A percentile compares a stretch with the other conserved stretches of the same genome.
Evolutionary conservation across 78 protist species (phyloP).

Genomic region (Ministeria vibrans): DNA sequence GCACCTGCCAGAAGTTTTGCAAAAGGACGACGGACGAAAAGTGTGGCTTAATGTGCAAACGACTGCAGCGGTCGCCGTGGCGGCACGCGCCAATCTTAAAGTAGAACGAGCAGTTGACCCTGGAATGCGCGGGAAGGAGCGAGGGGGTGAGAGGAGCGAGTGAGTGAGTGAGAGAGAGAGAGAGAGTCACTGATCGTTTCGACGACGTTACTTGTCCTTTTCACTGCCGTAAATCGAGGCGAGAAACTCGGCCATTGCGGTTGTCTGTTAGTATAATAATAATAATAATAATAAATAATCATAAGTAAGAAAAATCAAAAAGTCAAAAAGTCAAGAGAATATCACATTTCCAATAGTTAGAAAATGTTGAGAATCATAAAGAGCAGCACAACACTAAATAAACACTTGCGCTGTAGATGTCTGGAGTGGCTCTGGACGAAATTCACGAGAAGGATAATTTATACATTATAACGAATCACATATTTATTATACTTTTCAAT

Average conservation of each 20-base stretch:
- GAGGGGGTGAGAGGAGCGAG: neutral
- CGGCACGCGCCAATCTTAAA: constrained; percentile 98
- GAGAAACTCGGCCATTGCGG: constrained; percentile 56
- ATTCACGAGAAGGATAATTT: too few relatives aligned
- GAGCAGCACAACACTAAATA: too few relatives aligned
- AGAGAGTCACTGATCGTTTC: neutral
- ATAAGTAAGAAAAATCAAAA: too few relatives aligned
- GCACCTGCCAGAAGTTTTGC: constrained; percentile 76
- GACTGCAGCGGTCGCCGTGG: constrained; percentile 96
- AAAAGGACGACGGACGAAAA: constrained; percentile 81
- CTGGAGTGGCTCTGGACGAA: too few relatives aligned
- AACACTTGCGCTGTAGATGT: too few relatives aligned
- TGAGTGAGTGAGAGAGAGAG: neutral
- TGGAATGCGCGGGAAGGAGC: constrained; percentile 5
- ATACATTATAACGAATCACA: too few relatives aligned
- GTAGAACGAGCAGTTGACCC: constrained; percentile 95
- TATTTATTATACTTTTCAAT: too few relatives aligned
- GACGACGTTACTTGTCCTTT: constrained; percentile 51
- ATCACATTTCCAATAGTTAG: too few relatives aligned
- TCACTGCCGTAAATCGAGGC: constrained; percentile 67
- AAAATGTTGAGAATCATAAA: too few relatives aligned
- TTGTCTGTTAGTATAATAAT: neutral
- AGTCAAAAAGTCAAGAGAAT: too few relatives aligned
- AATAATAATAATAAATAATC: neutral
- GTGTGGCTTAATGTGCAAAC: constrained; percentile 89